These are phyloP conservation scores for Flaveria linearis DNA, from an alignment of 129 eudicot genomes.

Conservation along the genomic window DNA sequence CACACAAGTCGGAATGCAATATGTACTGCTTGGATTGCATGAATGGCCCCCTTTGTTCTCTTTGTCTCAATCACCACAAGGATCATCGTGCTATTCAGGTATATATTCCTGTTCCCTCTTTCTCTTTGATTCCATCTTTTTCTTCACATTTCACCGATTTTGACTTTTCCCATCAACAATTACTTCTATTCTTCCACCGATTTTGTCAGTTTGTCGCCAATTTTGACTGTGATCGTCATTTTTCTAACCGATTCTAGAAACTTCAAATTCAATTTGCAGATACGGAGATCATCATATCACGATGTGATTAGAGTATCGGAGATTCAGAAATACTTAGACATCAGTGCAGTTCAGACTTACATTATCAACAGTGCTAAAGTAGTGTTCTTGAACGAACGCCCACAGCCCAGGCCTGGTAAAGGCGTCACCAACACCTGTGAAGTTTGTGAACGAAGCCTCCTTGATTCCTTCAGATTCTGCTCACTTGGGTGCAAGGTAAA, in stretches of 20 bases:
- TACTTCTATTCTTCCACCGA: neutral
- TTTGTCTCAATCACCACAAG: conserved; percentile 69
- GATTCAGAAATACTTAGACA: conserved; percentile 75
- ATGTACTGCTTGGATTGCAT: conserved; percentile 91
- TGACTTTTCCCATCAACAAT: neutral
- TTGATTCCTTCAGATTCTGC: conserved; percentile 82
- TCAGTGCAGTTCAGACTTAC: conserved; percentile 67
- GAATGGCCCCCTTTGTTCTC: conserved; percentile 75
- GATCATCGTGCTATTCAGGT: conserved; percentile 97
- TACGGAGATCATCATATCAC: conserved; percentile 68
- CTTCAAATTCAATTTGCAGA: conserved; percentile 6
- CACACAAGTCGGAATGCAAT: conserved; percentile 92
- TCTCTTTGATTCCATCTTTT: neutral
- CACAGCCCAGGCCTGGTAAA: conserved; percentile 93
- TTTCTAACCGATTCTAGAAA: conserved; percentile 18
- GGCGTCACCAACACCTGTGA: conserved; percentile 88
- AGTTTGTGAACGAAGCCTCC: conserved; percentile 87
- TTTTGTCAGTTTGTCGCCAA: neutral
- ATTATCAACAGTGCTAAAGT: conserved; percentile 35
- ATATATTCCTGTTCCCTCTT: neutral
- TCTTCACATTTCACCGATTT: neutral
- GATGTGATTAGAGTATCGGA: conserved; percentile 85
- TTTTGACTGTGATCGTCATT: neutral
- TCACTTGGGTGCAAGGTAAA: conserved; percentile 95
- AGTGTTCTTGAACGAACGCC: conserved; percentile 58